These are phyloP conservation scores for Dothideomycetes sp. DNA, from an alignment of 2,329 filamentous ascomycete species.

Conservation along the genomic window DNA sequence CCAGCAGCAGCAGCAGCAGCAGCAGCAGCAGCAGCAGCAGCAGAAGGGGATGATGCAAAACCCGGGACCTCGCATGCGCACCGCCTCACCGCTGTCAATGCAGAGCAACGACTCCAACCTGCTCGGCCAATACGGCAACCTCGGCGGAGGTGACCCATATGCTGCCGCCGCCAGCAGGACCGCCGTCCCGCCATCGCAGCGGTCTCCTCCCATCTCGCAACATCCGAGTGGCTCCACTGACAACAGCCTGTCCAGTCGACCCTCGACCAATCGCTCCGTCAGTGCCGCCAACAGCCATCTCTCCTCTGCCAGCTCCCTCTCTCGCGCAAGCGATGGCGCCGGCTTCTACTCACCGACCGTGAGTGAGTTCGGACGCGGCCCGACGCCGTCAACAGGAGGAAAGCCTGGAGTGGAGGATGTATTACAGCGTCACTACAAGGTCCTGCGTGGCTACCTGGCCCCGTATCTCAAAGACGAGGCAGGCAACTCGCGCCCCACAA, in stretches of 20 bases:
- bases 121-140: slow-evolving; percentile 21
- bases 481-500: slow-evolving; percentile 64
- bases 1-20: slow-evolving; percentile 2
- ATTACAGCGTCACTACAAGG: slow-evolving; percentile 69
- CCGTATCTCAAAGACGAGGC: slow-evolving; percentile 63
- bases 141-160: slow-evolving; percentile 9
- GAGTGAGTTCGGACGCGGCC: slow-evolving; percentile 30
- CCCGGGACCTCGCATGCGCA: slow-evolving; percentile 8
- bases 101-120: slow-evolving; percentile 73
- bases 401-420: slow-evolving; percentile 47
- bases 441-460: slow-evolving; percentile 66
- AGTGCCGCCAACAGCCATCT: slow-evolving; percentile 40
- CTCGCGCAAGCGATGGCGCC: slow-evolving; percentile 72
- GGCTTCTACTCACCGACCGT: slow-evolving; percentile 45
- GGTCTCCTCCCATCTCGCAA: slow-evolving; percentile 24
- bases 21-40: not conserved
- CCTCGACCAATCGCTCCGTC: slow-evolving; percentile 11
- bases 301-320: slow-evolving; percentile 81
- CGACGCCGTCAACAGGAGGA: not conserved
- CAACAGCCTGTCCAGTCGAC: slow-evolving; percentile 13
- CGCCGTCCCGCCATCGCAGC: slow-evolving; percentile 16
- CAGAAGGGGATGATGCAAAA: slow-evolving; percentile 7
- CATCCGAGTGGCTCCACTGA: slow-evolving; percentile 28
- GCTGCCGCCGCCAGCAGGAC: slow-evolving; percentile 9
- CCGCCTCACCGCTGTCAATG: slow-evolving; percentile 67